These are phyloP conservation scores for Phytophthora multivora DNA, from an alignment of 352 stramenopile genomes.

Conservation along the genomic window DNA sequence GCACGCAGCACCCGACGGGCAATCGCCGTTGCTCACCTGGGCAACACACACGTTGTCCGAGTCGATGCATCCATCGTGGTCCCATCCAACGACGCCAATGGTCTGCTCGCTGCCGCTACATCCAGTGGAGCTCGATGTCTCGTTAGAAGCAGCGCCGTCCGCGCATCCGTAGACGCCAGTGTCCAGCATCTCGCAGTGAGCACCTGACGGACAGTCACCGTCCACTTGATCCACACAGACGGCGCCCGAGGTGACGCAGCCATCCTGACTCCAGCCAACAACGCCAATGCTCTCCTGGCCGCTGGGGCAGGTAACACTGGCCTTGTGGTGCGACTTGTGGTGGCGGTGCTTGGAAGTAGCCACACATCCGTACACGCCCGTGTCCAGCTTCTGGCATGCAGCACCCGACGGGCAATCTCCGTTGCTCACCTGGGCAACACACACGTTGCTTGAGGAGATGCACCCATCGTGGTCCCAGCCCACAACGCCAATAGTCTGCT, in stretches of 20 bases:
- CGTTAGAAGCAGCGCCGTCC: conserved; percentile 4
- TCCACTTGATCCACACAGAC: conserved; percentile 25
- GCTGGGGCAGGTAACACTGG: conserved; percentile 8
- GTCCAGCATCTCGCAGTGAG: conserved; percentile 28
- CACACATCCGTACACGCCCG: conserved; percentile 38
- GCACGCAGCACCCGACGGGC: conserved; percentile 26
- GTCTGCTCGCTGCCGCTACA: conserved; percentile 16
- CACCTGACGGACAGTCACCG: conserved; percentile 19
- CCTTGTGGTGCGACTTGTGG: conserved; percentile 18
- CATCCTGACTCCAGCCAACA: conserved; percentile 11
- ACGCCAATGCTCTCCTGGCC: conserved; percentile 27
- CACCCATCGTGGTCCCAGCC: conserved; percentile 29
- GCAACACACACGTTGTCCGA: conserved; percentile 22
- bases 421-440: conserved; percentile 32
- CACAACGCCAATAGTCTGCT: conserved; percentile 22
- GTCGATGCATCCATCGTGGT: conserved; percentile 22
- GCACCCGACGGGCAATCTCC: conserved; percentile 21
- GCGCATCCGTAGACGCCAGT: conserved; percentile 33
- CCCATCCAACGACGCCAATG: conserved; percentile 22
- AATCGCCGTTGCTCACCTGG: conserved; percentile 28
- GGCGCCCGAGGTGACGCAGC: background rate
- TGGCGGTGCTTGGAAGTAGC: conserved; percentile 20
- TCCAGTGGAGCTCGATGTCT: conserved; percentile 6
- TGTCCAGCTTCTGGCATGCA: conserved; percentile 31
- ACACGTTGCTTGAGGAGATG: conserved; percentile 21